Base-by-base conservation (phyloP, 257 asterid genomes). In the Asclepias syriaca region DNA sequence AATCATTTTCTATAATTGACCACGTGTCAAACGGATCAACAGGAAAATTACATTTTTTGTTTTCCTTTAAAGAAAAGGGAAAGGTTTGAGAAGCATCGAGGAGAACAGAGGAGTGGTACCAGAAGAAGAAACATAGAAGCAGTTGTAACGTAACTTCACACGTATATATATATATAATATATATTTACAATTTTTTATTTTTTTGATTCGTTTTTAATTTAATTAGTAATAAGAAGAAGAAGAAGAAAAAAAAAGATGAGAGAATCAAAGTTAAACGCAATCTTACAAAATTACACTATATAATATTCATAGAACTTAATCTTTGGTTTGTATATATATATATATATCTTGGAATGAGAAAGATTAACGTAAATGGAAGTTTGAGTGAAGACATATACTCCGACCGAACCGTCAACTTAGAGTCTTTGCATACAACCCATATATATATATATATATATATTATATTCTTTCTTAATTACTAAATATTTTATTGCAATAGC, bases 31-130 rank as follows among this genome's bases (percentile, higher is more conserved):
- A 24, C 27, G 27, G 27, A 24, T 24, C 27, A 24, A 24, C 27
- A 24, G 27, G 27, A 24, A 24, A 24, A 24, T 24, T 24, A 24
- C 27, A 24, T 24, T 24, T 24, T 40, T 53, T 65, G 34, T 65
- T 65, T 53, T 53, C 46, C 68, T 64, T 40, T 40, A 40, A 65
- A 40, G 15, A 39, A 65, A 65, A 65, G n/a, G 18, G 24, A 65
- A 43, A 40, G 57, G 57, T 5, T 53, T 5, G 57, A 6, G 57
- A 34, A 34, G 39, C 39, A 34, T 34, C 39, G 5, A 4, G 5
- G 39, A 4, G 39, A 34, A 34, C 39, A 34, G 5, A 34, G 39
- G 39, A 34, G 39, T 34, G 39, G 54, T 13, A 10, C 2, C 54
- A 19, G 13, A 55, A 55, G 61, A 56, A 56, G 5, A 56, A 32